Base-by-base conservation (phyloP, 2,329 filamentous ascomycete genomes). In the Ceratocystis alfenasii region DNA sequence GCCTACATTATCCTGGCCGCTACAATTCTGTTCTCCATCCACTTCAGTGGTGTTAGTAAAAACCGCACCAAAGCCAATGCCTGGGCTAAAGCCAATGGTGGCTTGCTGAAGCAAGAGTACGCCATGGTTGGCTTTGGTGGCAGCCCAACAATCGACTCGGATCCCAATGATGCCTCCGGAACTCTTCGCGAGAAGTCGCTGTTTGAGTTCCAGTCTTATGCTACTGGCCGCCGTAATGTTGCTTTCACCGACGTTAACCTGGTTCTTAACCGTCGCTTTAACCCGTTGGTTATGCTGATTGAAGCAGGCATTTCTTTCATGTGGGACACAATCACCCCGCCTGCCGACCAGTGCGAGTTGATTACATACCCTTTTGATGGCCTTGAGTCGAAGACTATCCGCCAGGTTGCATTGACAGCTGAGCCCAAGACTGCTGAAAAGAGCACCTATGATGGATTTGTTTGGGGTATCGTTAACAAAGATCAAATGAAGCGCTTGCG, bases 381-480 rank as follows among this genome's bases (percentile, higher is more conserved):
- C 72, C 90, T 88, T 76, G 94, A 99, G 80, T 82, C 83, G 70
- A 80, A 88, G 68, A 84, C 91, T 33, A 86, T 95, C 0, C 89
- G 88, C 6, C 78, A 81, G 20, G 71, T 82, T 2, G 84, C 85
- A 5, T 84, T 83, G 50, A 79, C 83, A 53, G 79, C 79, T 60
- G 83, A 86, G 70, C 36, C 68, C 15, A 76, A 77, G 73, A 77
- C 82, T 80, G 78, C 83, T 72, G 71, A 78, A 76, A 87, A 84
- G 81, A 86, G 85, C 78, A 76, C 78, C 67, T 97, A 87, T 72
- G 94, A 97, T 74, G 87, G 87, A 57, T 99, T 97, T 72, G 93
- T 99, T 69, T 97, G 89, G 83, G 93, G 91, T 62, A 77, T 99
- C 70, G 92, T 97, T 69, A 90, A 97, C 82, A 99, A 99, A 84